Base-by-base conservation (phyloP, 805 yeast species). In the Allodekkera sacchari region DNA sequence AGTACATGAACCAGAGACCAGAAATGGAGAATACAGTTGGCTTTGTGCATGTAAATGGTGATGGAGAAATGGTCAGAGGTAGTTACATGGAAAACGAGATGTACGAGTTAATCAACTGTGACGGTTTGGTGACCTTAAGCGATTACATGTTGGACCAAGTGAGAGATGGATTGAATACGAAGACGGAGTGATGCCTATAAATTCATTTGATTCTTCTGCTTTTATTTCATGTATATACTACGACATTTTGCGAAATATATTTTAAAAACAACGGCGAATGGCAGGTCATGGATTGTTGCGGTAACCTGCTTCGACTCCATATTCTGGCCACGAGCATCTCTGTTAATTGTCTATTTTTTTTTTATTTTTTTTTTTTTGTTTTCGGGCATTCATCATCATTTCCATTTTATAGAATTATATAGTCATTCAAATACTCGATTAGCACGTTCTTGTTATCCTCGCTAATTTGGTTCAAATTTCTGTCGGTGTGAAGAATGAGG, bases 21-120 rank as follows among this genome's bases (percentile, higher is more conserved):
- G 81, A 77, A 14, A 68, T 79, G 7, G 83, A 79, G 38, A 81
- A 79, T 43, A 73, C 75, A 2, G 61, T 74, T 31, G 94, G 94
- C 1, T 79, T 77, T 45, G 76, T 82, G 7, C 66, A 67, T 39
- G 80, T 83, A 3, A 69, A 69, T 39, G 52, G 39, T 2, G 48
- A 63, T 3, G 82, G 83, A 1, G 60, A 62, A 27, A 78, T 83
- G 37, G 57, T 73, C 2, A 61, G 63, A 1, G 67, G 57, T 1
- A 59, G 74, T 13, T 83, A 74, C 43, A 74, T 82, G 48, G 45
- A 53, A 5, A 83, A 83, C 48, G 45, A 53, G 12, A 58, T 76
- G 64, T 83, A 83, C 51, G 58, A 82, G 12, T 35, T 77, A 4
- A 57, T 68, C 11, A 61, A 67, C 10, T 43, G 54, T 4, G 64